phyloP scores from a whole-genome alignment of 1,139 yeast genomes.

The Scheffersomyces segobiensis region DNA sequence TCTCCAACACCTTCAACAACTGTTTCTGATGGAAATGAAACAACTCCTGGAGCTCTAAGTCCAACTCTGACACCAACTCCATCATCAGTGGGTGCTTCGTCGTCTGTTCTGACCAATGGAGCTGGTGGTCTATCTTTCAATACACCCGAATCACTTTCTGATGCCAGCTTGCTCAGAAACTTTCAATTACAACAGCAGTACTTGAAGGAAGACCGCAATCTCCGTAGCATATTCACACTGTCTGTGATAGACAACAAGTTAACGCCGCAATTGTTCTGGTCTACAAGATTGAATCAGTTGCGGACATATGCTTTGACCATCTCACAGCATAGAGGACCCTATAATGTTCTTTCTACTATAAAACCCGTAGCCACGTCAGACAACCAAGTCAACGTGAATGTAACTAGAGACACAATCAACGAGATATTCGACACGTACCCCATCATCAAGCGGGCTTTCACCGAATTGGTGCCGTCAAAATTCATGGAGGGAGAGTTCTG shows the following conservation, averaged over 20 bases:
- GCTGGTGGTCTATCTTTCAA: conserved; percentile 13
- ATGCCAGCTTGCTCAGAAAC: conserved; percentile 57
- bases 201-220: conserved; percentile 65
- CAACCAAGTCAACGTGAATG: conserved; percentile 86
- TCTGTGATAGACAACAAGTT: conserved; percentile 80
- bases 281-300: conserved; percentile 72
- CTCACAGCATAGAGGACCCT: conserved; percentile 88
- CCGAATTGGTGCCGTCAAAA: conserved; percentile 80
- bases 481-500: conserved; percentile 90
- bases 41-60: conserved; percentile 24
- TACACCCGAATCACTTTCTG: conserved; percentile 32
- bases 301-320: conserved; percentile 84
- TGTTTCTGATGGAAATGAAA: conserved; percentile 6
- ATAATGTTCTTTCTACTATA: conserved; percentile 89
- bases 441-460: conserved; percentile 83
- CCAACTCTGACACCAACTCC: conserved; percentile 22
- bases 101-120: conserved; percentile 7
- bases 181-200: conserved; percentile 76
- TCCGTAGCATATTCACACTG: conserved; percentile 79
- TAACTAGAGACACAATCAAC: conserved; percentile 85
- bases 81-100: conserved; percentile 2
- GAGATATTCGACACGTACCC: conserved; percentile 95
- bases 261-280: conserved; percentile 86
- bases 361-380: conserved; percentile 91
- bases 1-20: conserved; percentile 18